Percentiles rank a stretch among this genome's conserved stretches.
phyloP scores from a whole-genome alignment of 768 basidiomycete genomes.

The Amanita rimosa region DNA sequence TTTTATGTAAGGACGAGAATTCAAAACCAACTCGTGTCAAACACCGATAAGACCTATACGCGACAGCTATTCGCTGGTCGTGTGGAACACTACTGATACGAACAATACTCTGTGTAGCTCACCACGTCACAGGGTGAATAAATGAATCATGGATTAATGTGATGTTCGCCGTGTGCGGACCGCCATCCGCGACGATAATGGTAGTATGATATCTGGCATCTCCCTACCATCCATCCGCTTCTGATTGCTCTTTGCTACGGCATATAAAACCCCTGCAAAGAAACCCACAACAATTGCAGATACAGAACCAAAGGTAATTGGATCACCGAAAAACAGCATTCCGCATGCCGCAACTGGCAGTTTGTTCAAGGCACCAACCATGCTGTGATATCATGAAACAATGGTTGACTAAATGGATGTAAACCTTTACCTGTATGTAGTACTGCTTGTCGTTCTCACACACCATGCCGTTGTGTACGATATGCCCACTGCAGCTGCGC shows the following conservation, averaged over 20 bases:
- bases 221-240: slow-evolving; percentile 58
- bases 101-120: too few relatives aligned
- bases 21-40: not conserved
- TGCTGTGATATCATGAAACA: slow-evolving; percentile 32
- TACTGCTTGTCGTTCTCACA: slow-evolving; percentile 88
- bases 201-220: slow-evolving; percentile 45
- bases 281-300: slow-evolving; percentile 84
- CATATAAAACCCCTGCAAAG: slow-evolving; percentile 85
- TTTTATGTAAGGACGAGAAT: slow-evolving; percentile 4
- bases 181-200: slow-evolving; percentile 43
- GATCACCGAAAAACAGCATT: slow-evolving; percentile 93
- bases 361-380: slow-evolving; percentile 97
- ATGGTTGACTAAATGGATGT: not conserved
- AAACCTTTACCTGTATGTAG: slow-evolving; percentile 79
- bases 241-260: slow-evolving; percentile 91
- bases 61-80: too few relatives aligned
- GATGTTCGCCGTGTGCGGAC: slow-evolving; percentile 10
- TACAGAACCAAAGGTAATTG: slow-evolving; percentile 79
- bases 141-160: not conserved
- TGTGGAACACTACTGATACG: too few relatives aligned
- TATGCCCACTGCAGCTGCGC: slow-evolving; percentile 95
- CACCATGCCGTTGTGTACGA: slow-evolving; percentile 99
- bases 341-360: slow-evolving; percentile 98
- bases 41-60: not conserved
- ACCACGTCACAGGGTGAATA: too few relatives aligned